Conservation (phyloP, 768 basidiomycete species). For the Fibroporia radiculosa region DNA sequence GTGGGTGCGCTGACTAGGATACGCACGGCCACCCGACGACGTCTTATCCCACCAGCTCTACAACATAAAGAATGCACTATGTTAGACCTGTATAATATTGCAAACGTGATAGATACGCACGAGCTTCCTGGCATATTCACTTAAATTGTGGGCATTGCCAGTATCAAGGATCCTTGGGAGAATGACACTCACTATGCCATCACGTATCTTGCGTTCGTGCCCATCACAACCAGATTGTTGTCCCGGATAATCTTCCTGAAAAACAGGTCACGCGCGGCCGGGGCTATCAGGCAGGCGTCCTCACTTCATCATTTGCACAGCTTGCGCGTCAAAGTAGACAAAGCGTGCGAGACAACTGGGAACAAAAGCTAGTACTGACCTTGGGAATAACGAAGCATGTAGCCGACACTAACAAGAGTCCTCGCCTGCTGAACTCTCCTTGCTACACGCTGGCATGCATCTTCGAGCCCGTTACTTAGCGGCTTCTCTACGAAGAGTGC, state of each 20-base stretch:
- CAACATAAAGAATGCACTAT: conserved; percentile 1
- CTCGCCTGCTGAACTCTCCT: conserved; percentile 2
- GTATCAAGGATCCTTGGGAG: too few species aligned
- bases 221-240: conserved; percentile 43
- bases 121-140: conserved; percentile 18
- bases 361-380: conserved; percentile 4
- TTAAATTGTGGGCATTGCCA: too few species aligned
- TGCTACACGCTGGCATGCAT: conserved; percentile 15
- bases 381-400: conserved; percentile 38
- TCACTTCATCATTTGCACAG: conserved; percentile 40
- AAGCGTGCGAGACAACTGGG: not conserved
- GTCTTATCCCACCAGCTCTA: conserved; percentile 23
- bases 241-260: conserved; percentile 34
- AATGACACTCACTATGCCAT: conserved; percentile 24
- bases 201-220: conserved; percentile 41
- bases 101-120: conserved; percentile 3
- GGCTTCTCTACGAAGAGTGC: conserved; percentile 41
- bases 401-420: conserved; percentile 18
- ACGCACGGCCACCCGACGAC: conserved; percentile 19
- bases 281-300: too few species aligned
- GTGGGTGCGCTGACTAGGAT: not conserved
- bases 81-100: not conserved
- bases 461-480: conserved; percentile 24
- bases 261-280: too few species aligned
- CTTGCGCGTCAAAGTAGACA: conserved; percentile 10